Evolutionary conservation across 1,139 yeast genomes (phyloP).

Genomic region (Candida sp.): DNA sequence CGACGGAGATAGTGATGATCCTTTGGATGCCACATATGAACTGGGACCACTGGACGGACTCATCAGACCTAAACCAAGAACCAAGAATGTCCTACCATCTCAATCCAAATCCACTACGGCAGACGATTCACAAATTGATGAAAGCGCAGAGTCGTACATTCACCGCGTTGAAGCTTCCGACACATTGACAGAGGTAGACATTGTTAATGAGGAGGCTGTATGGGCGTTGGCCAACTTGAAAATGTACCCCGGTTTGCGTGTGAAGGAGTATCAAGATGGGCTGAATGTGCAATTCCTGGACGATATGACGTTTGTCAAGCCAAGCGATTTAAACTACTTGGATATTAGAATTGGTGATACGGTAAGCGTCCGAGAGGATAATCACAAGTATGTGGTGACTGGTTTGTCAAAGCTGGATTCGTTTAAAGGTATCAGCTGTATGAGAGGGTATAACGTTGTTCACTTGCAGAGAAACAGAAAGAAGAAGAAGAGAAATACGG

Average conservation of each 20-base stretch:
- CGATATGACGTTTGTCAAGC: conserved; percentile 31
- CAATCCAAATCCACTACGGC: conserved; percentile 8
- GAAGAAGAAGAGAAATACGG: conserved; percentile 10
- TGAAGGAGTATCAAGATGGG: conserved; percentile 19
- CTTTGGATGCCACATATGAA: not conserved
- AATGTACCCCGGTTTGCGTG: conserved; percentile 36
- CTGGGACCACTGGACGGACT: conserved; percentile 5
- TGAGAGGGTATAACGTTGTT: conserved; percentile 62
- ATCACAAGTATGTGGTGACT: conserved; percentile 37
- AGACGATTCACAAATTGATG: conserved; percentile 7
- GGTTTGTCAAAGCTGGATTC: conserved; percentile 38
- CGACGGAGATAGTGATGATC: conserved; percentile 6
- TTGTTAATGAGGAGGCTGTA: conserved; percentile 27
- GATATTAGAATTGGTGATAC: conserved; percentile 44
- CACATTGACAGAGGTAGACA: conserved; percentile 20
- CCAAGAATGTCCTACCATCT: conserved; percentile 13
- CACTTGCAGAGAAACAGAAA: conserved; percentile 30
- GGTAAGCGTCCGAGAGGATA: conserved; percentile 21
- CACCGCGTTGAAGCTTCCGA: conserved; percentile 26
- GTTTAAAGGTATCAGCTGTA: conserved; percentile 41
- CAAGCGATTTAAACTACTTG: conserved; percentile 31
- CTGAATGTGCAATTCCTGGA: conserved; percentile 40
- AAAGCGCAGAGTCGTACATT: conserved; percentile 8
- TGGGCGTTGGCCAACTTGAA: conserved; percentile 43
- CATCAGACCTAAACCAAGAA: conserved; percentile 11